phyloP scores from a whole-genome alignment of 1,284 basidiomycete species.

The Boletus sp. region DNA sequence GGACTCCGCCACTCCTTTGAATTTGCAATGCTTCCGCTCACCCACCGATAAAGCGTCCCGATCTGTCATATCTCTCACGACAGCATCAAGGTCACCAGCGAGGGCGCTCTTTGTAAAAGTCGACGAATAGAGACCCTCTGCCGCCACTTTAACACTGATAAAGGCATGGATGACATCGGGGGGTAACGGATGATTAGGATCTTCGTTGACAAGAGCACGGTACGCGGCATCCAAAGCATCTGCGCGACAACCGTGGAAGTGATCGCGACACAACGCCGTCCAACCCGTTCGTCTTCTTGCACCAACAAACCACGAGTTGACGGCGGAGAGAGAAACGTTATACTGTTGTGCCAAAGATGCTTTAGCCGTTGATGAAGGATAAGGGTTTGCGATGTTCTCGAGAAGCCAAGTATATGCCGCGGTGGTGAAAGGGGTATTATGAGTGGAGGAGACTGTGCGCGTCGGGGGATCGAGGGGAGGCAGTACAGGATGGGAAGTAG shows the following conservation, averaged over 20 bases:
- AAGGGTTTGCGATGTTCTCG: constrained; percentile 47
- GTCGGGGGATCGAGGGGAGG: too few species aligned
- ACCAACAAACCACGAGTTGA: constrained; percentile 49
- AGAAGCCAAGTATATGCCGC: constrained; percentile 44
- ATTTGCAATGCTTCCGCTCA: too few species aligned
- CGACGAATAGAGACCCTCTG: constrained; percentile 31
- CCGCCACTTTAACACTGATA: constrained; percentile 30
- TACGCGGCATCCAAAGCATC: constrained; percentile 41
- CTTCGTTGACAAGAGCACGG: constrained; percentile 34
- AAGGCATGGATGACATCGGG: constrained; percentile 31
- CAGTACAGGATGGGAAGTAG: too few species aligned
- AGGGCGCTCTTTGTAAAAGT: neutral
- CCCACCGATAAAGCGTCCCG: too few species aligned
- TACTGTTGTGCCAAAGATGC: constrained; percentile 28
- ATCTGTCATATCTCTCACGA: neutral
- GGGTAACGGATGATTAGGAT: constrained; percentile 19
- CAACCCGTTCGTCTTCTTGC: constrained; percentile 49
- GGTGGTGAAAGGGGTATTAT: constrained; percentile 28
- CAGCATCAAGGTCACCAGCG: neutral
- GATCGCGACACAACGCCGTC: constrained; percentile 39
- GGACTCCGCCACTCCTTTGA: too few species aligned
- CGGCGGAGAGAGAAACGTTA: constrained; percentile 28
- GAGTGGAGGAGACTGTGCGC: too few species aligned
- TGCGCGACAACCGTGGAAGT: constrained; percentile 37
- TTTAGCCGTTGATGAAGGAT: constrained; percentile 38